Percentiles rank a stretch among this genome's conserved stretches.
These are phyloP conservation scores for Solioccasus polychromus DNA, from an alignment of 768 basidiomycete species.

Conservation along the genomic window DNA sequence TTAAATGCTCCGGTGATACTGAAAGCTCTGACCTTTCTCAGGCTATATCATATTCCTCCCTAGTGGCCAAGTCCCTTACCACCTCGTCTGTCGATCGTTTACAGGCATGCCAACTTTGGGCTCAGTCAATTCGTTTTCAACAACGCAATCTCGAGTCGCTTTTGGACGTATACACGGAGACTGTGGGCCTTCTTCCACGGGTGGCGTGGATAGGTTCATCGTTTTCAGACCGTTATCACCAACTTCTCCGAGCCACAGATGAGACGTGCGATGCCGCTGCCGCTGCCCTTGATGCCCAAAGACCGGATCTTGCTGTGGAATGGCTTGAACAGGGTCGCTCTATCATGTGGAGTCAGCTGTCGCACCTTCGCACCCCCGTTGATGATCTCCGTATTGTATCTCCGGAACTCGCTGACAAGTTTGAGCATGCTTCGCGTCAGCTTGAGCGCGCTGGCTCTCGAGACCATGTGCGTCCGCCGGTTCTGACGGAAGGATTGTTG, in stretches of 20 bases:
- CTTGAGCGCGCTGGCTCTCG: not conserved
- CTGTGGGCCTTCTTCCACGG: not conserved
- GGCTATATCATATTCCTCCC: too few relatives aligned
- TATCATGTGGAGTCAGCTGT: not conserved
- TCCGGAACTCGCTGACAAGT: not conserved
- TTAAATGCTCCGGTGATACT: too few relatives aligned
- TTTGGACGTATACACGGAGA: not conserved
- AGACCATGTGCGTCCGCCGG: too few relatives aligned
- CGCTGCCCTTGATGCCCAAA: not conserved
- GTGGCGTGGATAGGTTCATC: not conserved
- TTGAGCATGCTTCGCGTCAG: not conserved
- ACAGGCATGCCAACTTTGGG: not conserved
- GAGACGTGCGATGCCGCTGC: not conserved
- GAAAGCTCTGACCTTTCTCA: too few relatives aligned
- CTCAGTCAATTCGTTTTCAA: not conserved
- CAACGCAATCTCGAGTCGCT: not conserved
- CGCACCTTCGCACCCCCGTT: not conserved
- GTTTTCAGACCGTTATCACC: not conserved
- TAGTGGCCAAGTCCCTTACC: not conserved
- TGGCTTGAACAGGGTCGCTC: conserved; percentile 1
- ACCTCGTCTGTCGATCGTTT: not conserved
- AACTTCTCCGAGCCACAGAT: not conserved
- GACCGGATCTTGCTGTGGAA: not conserved
- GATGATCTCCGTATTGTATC: not conserved
- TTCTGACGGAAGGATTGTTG: too few relatives aligned